Evolutionary conservation across 371 early-diverging fungal genomes (phyloP).

Genomic region (Parasitella parasitica): DNA sequence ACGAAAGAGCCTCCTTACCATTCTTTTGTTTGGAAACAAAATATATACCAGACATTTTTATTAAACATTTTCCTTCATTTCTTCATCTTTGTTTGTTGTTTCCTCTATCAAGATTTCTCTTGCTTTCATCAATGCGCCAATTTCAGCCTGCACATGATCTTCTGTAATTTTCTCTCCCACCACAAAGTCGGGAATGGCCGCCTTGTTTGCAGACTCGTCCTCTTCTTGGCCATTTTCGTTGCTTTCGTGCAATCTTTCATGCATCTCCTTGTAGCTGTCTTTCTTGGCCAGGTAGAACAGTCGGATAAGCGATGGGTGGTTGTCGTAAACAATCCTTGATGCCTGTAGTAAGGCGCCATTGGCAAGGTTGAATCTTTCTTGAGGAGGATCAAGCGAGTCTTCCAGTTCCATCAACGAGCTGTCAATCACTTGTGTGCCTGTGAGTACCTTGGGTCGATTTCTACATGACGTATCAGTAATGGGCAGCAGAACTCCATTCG

Average conservation of each 20-base stretch:
- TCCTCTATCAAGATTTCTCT: slow-evolving; percentile 12
- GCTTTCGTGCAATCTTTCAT: slow-evolving; percentile 2
- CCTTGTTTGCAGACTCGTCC: slow-evolving; percentile 1
- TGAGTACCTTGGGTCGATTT: slow-evolving; percentile 27
- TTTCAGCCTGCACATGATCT: slow-evolving; percentile 40
- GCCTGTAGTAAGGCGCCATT: slow-evolving; percentile 44
- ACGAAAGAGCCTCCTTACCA: background rate
- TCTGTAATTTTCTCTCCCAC: slow-evolving; percentile 28
- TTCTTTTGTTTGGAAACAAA: too few species aligned
- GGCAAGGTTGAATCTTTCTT: slow-evolving; percentile 35
- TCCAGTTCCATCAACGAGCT: slow-evolving; percentile 22
- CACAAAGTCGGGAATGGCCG: slow-evolving; percentile 7
- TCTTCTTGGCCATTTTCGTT: slow-evolving; percentile 6
- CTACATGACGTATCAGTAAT: background rate
- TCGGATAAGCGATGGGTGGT: slow-evolving; percentile 31
- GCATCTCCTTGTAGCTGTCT: slow-evolving; percentile 32
- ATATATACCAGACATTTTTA: too few species aligned
- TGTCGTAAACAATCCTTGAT: slow-evolving; percentile 29
- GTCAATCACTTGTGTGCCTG: slow-evolving; percentile 29
- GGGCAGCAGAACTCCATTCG: background rate
- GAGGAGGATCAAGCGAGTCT: slow-evolving; percentile 24
- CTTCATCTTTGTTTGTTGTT: background rate
- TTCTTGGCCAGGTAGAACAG: slow-evolving; percentile 36
- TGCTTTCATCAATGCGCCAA: slow-evolving; percentile 26
- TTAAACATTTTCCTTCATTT: background rate